A percentile compares a stretch with the other conserved stretches of the same genome.
Conservation (phyloP, 2,329 filamentous ascomycete genomes). For the Akanthomyces muscarius region DNA sequence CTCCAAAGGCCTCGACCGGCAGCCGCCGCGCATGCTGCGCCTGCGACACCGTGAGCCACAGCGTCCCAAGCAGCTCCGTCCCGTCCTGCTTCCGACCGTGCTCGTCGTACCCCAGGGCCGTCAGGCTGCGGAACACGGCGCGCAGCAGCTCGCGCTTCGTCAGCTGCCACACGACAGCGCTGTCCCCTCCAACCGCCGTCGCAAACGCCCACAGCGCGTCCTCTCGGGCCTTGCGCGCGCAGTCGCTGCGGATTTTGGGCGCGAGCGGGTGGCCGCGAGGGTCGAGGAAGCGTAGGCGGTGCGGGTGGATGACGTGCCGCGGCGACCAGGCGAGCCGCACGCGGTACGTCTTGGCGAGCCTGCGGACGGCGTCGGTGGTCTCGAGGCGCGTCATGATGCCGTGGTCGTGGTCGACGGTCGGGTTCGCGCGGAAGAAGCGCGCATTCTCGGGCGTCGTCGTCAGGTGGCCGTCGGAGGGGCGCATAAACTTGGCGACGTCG, state of each 20-base stretch:
- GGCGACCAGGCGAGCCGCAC: constrained; percentile 26
- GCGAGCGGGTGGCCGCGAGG: constrained; percentile 31
- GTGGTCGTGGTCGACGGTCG: constrained; percentile 18
- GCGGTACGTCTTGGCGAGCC: constrained; percentile 21
- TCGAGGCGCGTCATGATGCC: constrained; percentile 10
- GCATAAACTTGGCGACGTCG: constrained; percentile 13
- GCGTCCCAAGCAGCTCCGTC: constrained; percentile 24
- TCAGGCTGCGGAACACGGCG: constrained; percentile 27
- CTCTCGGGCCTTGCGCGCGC: constrained; percentile 25
- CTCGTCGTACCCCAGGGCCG: constrained; percentile 25
- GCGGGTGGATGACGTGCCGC: constrained; percentile 31
- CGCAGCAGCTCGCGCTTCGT: constrained; percentile 25
- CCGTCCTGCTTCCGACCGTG: constrained; percentile 7
- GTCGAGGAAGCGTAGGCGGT: constrained; percentile 31
- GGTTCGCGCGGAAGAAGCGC: constrained; percentile 11
- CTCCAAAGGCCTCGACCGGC: constrained; percentile 22
- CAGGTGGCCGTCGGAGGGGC: not conserved
- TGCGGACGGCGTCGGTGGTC: constrained; percentile 10
- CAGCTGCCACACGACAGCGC: constrained; percentile 26
- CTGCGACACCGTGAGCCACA: constrained; percentile 24
- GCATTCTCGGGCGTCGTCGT: constrained; percentile 22
- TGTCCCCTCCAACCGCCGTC: constrained; percentile 16
- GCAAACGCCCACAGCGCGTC: constrained; percentile 33
- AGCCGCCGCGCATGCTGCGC: constrained; percentile 20
- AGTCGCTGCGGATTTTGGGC: constrained; percentile 25